These are phyloP conservation scores for Scheffersomyces stipitis DNA, from an alignment of 805 yeast genomes.

Conservation along the genomic window DNA sequence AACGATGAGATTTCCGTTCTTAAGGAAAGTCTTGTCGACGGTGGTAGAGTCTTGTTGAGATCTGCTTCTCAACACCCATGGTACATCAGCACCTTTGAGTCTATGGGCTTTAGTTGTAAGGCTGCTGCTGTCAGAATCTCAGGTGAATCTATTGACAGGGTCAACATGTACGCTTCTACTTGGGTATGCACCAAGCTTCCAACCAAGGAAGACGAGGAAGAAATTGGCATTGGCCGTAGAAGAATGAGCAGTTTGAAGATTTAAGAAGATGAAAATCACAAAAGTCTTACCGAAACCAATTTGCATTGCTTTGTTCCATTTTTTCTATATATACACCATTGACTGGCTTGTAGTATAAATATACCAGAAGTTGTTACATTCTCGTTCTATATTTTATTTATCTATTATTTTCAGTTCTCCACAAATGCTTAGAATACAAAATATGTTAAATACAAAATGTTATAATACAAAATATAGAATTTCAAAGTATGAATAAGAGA, in stretches of 20 bases:
- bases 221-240: conserved; percentile 23
- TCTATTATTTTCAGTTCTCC: too few relatives aligned
- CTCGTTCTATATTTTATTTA: too few relatives aligned
- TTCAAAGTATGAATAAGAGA: too few relatives aligned
- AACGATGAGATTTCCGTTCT: conserved; percentile 64
- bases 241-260: conserved; percentile 50
- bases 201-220: conserved; percentile 7
- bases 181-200: conserved; percentile 70
- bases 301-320: not conserved
- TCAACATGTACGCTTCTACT: conserved; percentile 86
- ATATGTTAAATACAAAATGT: too few relatives aligned
- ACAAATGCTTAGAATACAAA: too few relatives aligned
- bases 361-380: too few relatives aligned
- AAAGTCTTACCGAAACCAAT: not conserved
- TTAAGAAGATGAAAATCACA: conserved; percentile 7
- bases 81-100: conserved; percentile 71
- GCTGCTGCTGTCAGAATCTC: conserved; percentile 68
- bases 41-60: conserved; percentile 75
- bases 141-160: conserved; percentile 71
- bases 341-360: not conserved
- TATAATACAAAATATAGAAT: too few relatives aligned
- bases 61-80: conserved; percentile 75
- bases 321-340: not conserved
- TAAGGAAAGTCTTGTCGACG: conserved; percentile 57
- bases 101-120: conserved; percentile 62